These are phyloP conservation scores for Caryopteris hybrid DNA, from an alignment of 305 asterid genomes.

Conservation along the genomic window DNA sequence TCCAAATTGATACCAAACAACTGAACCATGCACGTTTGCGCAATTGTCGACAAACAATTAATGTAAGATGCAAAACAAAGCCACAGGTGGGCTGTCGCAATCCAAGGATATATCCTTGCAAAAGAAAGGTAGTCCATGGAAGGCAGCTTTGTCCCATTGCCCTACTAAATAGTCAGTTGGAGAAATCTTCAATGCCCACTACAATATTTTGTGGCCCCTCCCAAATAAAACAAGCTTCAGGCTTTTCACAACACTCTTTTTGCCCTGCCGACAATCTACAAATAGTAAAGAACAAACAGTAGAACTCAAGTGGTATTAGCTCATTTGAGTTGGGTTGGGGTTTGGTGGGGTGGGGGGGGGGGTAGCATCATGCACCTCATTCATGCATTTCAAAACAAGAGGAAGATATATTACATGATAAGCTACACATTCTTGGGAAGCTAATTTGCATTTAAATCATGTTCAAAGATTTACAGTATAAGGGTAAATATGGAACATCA, in stretches of 20 bases:
- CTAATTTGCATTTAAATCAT: slow-evolving; percentile 5
- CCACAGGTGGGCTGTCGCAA: slow-evolving; percentile 32
- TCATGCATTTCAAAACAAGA: background rate
- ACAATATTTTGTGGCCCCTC: slow-evolving; percentile 31
- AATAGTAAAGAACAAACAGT: background rate
- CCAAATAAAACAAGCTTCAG: background rate
- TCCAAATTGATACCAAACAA: slow-evolving; percentile 5
- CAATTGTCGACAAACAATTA: background rate
- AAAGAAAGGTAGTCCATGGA: slow-evolving; percentile 14
- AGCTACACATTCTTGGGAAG: background rate
- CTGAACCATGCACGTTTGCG: slow-evolving; percentile 7
- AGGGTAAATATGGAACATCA: slow-evolving; percentile 13
- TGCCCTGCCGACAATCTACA: slow-evolving; percentile 43
- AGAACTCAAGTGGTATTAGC: background rate
- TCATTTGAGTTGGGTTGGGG: no score
- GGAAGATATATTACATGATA: background rate
- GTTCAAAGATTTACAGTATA: slow-evolving; percentile 24
- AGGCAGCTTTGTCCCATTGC: slow-evolving; percentile 12
- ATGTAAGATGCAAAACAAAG: slow-evolving; percentile 27
- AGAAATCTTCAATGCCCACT: slow-evolving; percentile 20
- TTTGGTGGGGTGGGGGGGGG: background rate
- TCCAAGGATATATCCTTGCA: slow-evolving; percentile 14
- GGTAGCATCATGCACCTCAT: background rate
- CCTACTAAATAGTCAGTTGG: slow-evolving; percentile 7
- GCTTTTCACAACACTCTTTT: background rate